Conservation (phyloP, 805 yeast genomes). For the Pichia ethanolica region DNA sequence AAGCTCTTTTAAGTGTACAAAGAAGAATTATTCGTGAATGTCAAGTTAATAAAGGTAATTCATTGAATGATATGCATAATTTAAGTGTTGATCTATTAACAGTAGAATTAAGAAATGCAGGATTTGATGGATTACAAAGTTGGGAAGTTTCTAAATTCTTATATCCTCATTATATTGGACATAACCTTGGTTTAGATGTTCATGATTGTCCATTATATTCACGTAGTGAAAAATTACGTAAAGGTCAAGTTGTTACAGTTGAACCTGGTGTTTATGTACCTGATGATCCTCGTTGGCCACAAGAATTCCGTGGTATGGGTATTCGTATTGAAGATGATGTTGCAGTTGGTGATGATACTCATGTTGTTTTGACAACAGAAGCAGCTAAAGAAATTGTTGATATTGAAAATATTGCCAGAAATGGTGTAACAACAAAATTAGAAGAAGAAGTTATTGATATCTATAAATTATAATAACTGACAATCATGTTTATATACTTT, state of each 20-base stretch:
- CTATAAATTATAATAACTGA: slow-evolving; percentile 11
- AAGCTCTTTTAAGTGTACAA: slow-evolving; percentile 80
- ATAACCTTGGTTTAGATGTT: slow-evolving; percentile 86
- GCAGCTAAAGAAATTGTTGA: slow-evolving; percentile 84
- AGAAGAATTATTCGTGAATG: slow-evolving; percentile 70
- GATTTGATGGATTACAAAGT: slow-evolving; percentile 47
- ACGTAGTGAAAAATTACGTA: slow-evolving; percentile 42
- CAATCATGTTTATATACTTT: too few species aligned
- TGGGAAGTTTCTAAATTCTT: slow-evolving; percentile 48
- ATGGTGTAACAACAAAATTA: slow-evolving; percentile 46
- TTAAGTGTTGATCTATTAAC: slow-evolving; percentile 53
- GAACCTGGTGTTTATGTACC: slow-evolving; percentile 97
- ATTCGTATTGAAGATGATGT: slow-evolving; percentile 93
- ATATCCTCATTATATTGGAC: slow-evolving; percentile 95
- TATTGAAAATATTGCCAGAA: slow-evolving; percentile 58
- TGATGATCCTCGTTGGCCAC: slow-evolving; percentile 61
- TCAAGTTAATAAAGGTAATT: slow-evolving; percentile 40
- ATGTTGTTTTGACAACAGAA: slow-evolving; percentile 61
- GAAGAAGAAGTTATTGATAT: slow-evolving; percentile 35
- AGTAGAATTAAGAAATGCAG: slow-evolving; percentile 62
- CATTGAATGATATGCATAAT: slow-evolving; percentile 71
- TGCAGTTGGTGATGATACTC: slow-evolving; percentile 58
- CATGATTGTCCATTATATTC: slow-evolving; percentile 71
- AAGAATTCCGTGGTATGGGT: slow-evolving; percentile 79
- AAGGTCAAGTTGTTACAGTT: slow-evolving; percentile 82